Evolutionary conservation across 1,284 basidiomycete genomes (phyloP), one percentile per base, ranked within the genome.

Genomic region (Golubevia sp.): DNA sequence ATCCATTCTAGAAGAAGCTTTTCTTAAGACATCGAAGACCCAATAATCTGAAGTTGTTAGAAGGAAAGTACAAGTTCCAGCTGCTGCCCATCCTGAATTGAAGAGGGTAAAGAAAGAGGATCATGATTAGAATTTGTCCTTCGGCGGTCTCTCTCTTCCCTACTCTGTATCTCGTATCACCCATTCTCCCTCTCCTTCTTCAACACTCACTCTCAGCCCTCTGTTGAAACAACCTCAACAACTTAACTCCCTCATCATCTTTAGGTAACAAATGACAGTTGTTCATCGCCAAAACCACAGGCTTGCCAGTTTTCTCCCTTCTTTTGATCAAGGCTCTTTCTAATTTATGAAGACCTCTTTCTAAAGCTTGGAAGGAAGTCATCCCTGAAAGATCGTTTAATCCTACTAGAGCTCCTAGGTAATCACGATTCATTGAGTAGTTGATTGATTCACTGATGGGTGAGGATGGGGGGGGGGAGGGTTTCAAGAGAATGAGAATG

Each of bases 251-350:
- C 53, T 79, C 74, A 25, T 77, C 75, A 50, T 77, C 77, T 20
- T 67, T 61, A 2, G 73, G 71, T 6, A 79, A 58, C 11, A 79
- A 66, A 52, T 79, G 77, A 2, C 73, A 71, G 26, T 59, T 63
- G 66, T 77, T 77, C 76, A 79, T 79, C 27, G 77, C 66, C n/a
- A 79, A 77, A 50, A 79, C 68, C 7, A 73, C 75, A 1, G 77
- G 77, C 54, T 71, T 69, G n/a, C 74, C 70, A 18, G 64, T 69
- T 56, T 60, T 68, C 15, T 73, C 61, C 51, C 67, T 63, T 20
- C 73, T 61, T 1, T 65, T 62, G 59, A 77, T 75, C 20, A 79
- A 62, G 8, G 77, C 77, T 26, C 56, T 62, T 55, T 79, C 77
- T 2, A 79, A 72, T 66, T 79, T 79, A 67, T 79, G 77, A 51